These are phyloP conservation scores for Elongisporangium prolatum DNA, from an alignment of 352 stramenopile species.

Conservation along the genomic window DNA sequence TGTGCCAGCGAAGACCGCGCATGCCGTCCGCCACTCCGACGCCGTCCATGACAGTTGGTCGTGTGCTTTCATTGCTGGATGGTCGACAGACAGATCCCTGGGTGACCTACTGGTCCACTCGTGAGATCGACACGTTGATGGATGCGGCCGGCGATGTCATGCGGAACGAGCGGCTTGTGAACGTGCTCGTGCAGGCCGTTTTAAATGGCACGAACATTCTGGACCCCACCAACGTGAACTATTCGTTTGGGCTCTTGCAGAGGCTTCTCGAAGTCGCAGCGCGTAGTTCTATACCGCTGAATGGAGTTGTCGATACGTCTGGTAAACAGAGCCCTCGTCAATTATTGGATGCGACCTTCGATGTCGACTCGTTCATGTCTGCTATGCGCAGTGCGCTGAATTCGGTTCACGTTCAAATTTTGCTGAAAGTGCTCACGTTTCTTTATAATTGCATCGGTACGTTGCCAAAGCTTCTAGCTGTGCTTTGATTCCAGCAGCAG, in stretches of 20 bases:
- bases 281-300: slow-evolving; percentile 23
- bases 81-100: slow-evolving; percentile 52
- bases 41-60: slow-evolving; percentile 24
- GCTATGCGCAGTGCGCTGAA: slow-evolving; percentile 68
- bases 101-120: slow-evolving; percentile 66
- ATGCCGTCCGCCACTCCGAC: slow-evolving; percentile 26
- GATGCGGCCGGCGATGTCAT: slow-evolving; percentile 57
- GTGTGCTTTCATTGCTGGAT: slow-evolving; percentile 59
- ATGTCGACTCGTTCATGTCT: slow-evolving; percentile 65
- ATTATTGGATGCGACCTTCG: slow-evolving; percentile 42
- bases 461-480: too few relatives aligned
- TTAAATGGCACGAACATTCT: slow-evolving; percentile 82
- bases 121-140: slow-evolving; percentile 52
- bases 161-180: slow-evolving; percentile 61
- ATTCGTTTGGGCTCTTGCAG: slow-evolving; percentile 78
- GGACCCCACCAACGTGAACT: slow-evolving; percentile 78
- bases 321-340: slow-evolving; percentile 14
- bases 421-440: slow-evolving; percentile 84
- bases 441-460: slow-evolving; percentile 81
- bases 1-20: slow-evolving; percentile 65
- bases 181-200: slow-evolving; percentile 77
- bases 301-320: slow-evolving; percentile 12
- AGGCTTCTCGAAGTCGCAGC: slow-evolving; percentile 61
- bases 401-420: slow-evolving; percentile 75
- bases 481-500: too few relatives aligned